Evolutionary conservation across 257 asterid genomes (phyloP), one percentile per base, ranked within the genome.

Genomic region (Solanum appendiculatum): DNA sequence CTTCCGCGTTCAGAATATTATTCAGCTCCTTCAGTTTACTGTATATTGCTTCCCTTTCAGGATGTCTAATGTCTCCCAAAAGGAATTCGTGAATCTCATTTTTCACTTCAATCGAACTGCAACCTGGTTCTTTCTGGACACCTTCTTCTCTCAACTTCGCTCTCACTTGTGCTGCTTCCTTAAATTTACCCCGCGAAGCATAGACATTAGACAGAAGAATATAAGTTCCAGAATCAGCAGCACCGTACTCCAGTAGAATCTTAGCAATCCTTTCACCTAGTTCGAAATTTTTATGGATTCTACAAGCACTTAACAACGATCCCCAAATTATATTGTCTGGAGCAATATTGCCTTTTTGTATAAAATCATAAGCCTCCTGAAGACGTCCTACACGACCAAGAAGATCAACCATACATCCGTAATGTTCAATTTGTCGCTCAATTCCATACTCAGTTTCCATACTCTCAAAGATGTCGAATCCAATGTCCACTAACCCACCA

Each of bases 361-460:
- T 89, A 27, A 91, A 87, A 13, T 86, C 54, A 86, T 89, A 91
- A 83, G 95, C 96, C 78, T 92, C 93, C 69, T 92, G 90, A 78
- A 93, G 90, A 69, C 51, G 78, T 66, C 95, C 95, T 3, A 90
- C 93, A 39, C 96, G 94, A 34, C 96, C 93, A 63, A 92, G 88
- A 85, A 92, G 93, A 91, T 92, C 96, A 56, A 92, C 94, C 86
- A 93, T 60, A 87, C 96, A 92, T 46, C 95, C 95, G 5, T 90
- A 91, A 87, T 93, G 95, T 88, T 92, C 95, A 33, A 91, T 84
- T 81, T 87, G 87, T 16, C 92, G 93, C 88, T 91, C 91, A 14
- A 91, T 66, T 36, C 86, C 77, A 40, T 91, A 80, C 3, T 88
- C 88, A 6, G 4, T 66, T 77, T 85, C 77, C 96, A 93, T 91